A percentile compares a stretch with the other conserved stretches of the same genome.
phyloP scores from a whole-genome alignment of 2,329 filamentous ascomycete species.

The Pyrenophora seminiperda region DNA sequence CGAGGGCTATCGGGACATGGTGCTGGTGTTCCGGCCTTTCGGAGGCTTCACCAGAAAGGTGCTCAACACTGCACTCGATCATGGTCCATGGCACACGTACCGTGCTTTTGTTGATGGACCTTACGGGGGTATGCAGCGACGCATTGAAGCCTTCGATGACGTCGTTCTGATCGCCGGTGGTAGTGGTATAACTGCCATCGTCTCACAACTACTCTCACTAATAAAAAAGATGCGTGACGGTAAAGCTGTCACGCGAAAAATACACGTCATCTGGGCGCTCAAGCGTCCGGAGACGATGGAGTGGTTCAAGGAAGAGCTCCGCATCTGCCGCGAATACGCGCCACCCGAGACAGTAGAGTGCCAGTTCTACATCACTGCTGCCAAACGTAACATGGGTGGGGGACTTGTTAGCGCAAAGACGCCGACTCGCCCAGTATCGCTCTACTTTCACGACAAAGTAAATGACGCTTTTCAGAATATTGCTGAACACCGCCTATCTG shows the following conservation, averaged over 20 bases:
- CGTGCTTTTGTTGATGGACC: conserved; percentile 91
- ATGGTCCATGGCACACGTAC: conserved; percentile 90
- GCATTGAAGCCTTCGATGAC: conserved; percentile 89
- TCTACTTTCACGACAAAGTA: conserved; percentile 81
- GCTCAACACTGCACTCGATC: conserved; percentile 78
- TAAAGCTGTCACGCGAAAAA: conserved; percentile 87
- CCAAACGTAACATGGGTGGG: conserved; percentile 63
- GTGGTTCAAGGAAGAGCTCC: conserved; percentile 94
- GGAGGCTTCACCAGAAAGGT: conserved; percentile 87
- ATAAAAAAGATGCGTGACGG: conserved; percentile 96
- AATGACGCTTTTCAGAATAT: conserved; percentile 87
- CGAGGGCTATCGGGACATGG: conserved; percentile 84
- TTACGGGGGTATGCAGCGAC: conserved; percentile 90
- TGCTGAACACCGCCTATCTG: conserved; percentile 68
- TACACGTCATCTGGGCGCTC: conserved; percentile 92
- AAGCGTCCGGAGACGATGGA: conserved; percentile 93
- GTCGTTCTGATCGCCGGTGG: conserved; percentile 92
- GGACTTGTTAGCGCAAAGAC: conserved; percentile 57
- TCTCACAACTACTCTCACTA: conserved; percentile 88
- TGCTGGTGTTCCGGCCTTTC: conserved; percentile 89
- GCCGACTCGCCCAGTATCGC: conserved; percentile 67
- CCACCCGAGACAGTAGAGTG: conserved; percentile 88
- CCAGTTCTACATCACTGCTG: conserved; percentile 90
- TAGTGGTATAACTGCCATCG: conserved; percentile 90
- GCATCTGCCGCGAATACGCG: conserved; percentile 87